Percentiles rank a stretch among this genome's conserved stretches.
Conservation (phyloP, 2,329 filamentous ascomycete genomes). For the Venturia aucupariae region DNA sequence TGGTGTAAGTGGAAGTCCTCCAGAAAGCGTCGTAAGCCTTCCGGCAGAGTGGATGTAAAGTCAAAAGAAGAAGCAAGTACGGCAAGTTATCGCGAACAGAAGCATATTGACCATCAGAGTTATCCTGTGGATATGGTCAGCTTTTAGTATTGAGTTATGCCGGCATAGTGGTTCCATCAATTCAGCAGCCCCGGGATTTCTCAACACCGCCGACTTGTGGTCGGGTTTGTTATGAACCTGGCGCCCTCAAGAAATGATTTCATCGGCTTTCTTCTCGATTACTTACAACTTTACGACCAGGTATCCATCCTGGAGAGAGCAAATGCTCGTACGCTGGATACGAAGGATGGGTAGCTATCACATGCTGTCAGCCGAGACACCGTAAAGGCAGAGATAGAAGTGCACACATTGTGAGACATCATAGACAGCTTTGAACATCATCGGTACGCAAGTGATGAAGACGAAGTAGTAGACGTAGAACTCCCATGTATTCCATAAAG, state of each 20-base stretch:
- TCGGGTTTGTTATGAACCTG: too few species aligned
- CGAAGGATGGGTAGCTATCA: constrained; percentile 65
- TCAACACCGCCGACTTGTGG: too few species aligned
- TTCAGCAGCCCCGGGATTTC: too few species aligned
- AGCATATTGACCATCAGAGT: constrained; percentile 80
- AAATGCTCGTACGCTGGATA: constrained; percentile 64
- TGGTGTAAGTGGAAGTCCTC: constrained; percentile 35
- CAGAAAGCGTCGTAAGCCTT: constrained; percentile 54
- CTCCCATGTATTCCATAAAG: constrained; percentile 80
- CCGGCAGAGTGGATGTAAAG: constrained; percentile 72
- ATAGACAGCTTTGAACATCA: constrained; percentile 87
- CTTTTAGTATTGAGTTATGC: background rate
- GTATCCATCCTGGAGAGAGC: constrained; percentile 80
- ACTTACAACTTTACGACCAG: constrained; percentile 73
- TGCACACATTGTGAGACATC: constrained; percentile 68
- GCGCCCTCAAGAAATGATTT: too few species aligned
- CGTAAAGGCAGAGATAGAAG: background rate
- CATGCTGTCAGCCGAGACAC: constrained; percentile 12
- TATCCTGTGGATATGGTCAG: constrained; percentile 49
- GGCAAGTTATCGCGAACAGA: constrained; percentile 81
- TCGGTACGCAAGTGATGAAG: constrained; percentile 57
- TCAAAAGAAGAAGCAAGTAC: constrained; percentile 62
- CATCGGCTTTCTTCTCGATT: background rate
- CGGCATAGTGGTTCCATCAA: too few species aligned
- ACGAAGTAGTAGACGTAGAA: constrained; percentile 73